A percentile compares a stretch with the other conserved stretches of the same genome.
Conservation (phyloP, 768 basidiomycete species). For the Leccinum pellstonianum region DNA sequence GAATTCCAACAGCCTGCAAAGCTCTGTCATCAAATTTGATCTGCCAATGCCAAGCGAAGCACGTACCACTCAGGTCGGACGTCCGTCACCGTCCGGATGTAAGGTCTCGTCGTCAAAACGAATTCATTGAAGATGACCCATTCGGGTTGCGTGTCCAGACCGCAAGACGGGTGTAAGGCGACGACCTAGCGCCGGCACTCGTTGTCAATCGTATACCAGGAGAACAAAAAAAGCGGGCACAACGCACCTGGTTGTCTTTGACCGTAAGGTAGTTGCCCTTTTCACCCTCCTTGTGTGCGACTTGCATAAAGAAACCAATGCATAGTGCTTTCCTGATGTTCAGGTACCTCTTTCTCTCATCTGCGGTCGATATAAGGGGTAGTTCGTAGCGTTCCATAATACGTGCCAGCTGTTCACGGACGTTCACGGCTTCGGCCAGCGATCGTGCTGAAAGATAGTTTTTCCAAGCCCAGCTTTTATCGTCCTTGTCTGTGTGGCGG, state of each 20-base stretch:
- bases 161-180: conserved; percentile 74
- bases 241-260: conserved; percentile 91
- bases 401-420: conserved; percentile 83
- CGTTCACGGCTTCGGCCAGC: conserved; percentile 89
- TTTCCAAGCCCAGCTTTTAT: conserved; percentile 88
- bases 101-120: conserved; percentile 83
- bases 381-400: conserved; percentile 91
- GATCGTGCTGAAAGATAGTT: conserved; percentile 85
- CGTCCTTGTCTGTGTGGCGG: conserved; percentile 54
- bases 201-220: not conserved
- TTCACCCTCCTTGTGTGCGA: conserved; percentile 92
- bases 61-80: conserved; percentile 82
- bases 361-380: conserved; percentile 63
- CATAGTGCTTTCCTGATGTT: conserved; percentile 83
- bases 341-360: conserved; percentile 67
- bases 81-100: conserved; percentile 90
- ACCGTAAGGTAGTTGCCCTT: conserved; percentile 86
- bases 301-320: conserved; percentile 97
- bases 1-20: conserved; percentile 58
- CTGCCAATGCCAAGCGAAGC: not conserved
- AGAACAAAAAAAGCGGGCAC: not conserved
- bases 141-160: conserved; percentile 82
- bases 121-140: conserved; percentile 97
- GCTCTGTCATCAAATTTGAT: not conserved
- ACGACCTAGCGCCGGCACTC: conserved; percentile 13